These are phyloP conservation scores for Aureobasidium sp. DNA, from an alignment of 2,329 filamentous ascomycete species.

Conservation along the genomic window DNA sequence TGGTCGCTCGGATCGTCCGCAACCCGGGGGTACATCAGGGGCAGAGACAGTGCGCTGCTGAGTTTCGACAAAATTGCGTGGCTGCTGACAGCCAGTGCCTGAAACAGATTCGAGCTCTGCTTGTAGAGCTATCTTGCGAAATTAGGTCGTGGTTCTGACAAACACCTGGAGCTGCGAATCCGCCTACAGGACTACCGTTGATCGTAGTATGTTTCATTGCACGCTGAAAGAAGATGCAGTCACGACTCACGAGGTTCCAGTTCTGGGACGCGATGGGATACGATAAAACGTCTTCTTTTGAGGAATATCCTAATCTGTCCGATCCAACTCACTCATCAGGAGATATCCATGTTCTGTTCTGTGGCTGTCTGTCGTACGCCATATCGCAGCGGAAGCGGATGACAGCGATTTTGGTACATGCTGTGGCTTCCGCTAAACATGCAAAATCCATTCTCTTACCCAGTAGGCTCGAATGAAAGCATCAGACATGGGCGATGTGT, in stretches of 20 bases:
- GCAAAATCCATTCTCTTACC: neutral
- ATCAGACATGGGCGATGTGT: neutral
- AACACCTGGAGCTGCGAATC: neutral
- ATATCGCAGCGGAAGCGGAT: neutral
- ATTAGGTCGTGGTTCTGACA: neutral
- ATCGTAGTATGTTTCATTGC: neutral
- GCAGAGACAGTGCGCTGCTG: neutral
- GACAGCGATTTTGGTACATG: neutral
- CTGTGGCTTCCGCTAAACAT: neutral
- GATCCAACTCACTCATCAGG: neutral
- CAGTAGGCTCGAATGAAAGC: neutral
- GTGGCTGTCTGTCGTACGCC: neutral
- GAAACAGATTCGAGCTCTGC: neutral
- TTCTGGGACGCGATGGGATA: neutral
- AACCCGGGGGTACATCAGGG: neutral
- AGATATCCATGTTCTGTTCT: neutral
- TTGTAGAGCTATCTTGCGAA: neutral
- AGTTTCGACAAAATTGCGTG: neutral
- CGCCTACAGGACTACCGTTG: neutral
- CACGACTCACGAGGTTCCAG: neutral
- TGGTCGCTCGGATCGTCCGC: neutral
- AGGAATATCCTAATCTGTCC: neutral
- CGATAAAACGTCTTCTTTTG: neutral
- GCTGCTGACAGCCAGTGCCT: neutral
- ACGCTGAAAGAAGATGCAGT: neutral